These are phyloP conservation scores for Rehmannia glutinosa DNA, from an alignment of 257 asterid genomes.

Conservation along the genomic window DNA sequence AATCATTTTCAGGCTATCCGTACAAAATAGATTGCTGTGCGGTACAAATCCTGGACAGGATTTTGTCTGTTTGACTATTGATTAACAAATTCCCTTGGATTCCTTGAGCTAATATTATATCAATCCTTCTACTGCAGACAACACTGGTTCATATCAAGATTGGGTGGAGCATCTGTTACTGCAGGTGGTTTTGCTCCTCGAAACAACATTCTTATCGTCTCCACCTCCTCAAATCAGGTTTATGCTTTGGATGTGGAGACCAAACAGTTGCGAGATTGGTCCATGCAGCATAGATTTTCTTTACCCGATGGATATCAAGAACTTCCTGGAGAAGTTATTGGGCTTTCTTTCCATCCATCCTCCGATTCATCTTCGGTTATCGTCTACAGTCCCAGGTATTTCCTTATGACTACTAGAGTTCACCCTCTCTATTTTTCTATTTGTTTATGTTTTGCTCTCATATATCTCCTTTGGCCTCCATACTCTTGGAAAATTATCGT, in stretches of 20 bases:
- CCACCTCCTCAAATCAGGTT: slow-evolving; percentile 70
- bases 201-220: slow-evolving; percentile 55
- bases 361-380: slow-evolving; percentile 52
- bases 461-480: neutral
- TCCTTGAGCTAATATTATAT: neutral
- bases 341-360: slow-evolving; percentile 65
- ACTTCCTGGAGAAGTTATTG: slow-evolving; percentile 85
- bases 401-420: no score
- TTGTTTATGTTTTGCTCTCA: no score
- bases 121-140: slow-evolving; percentile 38
- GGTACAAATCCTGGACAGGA: no score
- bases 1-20: neutral
- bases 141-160: slow-evolving; percentile 79
- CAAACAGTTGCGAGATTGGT: slow-evolving; percentile 77
- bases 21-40: no score
- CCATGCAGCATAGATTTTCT: slow-evolving; percentile 50
- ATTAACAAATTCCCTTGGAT: neutral
- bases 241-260: slow-evolving; percentile 85
- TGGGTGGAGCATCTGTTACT: slow-evolving; percentile 68
- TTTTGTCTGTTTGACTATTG: slow-evolving; percentile 1
- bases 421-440: no score
- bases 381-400: slow-evolving; percentile 67
- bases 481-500: neutral
- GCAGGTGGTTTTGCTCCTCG: slow-evolving; percentile 76
- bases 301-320: slow-evolving; percentile 72